A percentile compares a stretch with the other conserved stretches of the same genome.
Evolutionary conservation across 164 flowering plant species (phyloP).

Genomic region (Tetracentron sinense): DNA sequence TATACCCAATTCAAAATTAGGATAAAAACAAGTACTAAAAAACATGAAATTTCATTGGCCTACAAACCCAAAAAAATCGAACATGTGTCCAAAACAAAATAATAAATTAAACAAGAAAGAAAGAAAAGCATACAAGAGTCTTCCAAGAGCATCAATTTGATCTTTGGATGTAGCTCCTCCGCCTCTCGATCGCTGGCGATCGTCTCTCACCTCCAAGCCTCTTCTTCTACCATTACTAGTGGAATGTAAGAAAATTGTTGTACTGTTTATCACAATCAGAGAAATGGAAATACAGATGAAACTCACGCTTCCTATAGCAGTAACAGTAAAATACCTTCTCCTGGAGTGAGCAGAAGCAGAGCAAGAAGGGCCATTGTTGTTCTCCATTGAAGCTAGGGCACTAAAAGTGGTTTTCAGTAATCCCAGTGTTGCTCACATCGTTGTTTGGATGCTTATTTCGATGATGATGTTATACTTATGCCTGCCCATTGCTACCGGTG

Average conservation of each 20-base stretch:
- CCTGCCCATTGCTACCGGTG: no score
- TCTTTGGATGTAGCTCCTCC: conserved; percentile 26
- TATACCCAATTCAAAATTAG: background rate
- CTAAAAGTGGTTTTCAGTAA: background rate
- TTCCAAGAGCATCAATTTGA: conserved; percentile 35
- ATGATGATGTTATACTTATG: no score
- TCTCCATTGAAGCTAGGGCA: conserved; percentile 20
- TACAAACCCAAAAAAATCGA: background rate
- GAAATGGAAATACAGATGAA: background rate
- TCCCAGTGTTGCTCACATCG: no score
- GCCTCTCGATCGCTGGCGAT: conserved; percentile 29
- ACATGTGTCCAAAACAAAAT: no score
- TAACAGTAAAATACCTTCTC: conserved; percentile 34
- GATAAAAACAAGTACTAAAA: background rate
- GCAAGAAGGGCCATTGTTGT: conserved; percentile 18
- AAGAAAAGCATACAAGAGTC: conserved; percentile 25
- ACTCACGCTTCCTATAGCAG: no score
- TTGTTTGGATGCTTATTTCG: no score
- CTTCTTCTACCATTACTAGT: conserved; percentile 19
- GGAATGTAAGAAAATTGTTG: background rate
- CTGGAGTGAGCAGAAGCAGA: conserved; percentile 33
- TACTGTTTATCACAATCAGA: background rate
- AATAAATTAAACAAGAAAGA: background rate
- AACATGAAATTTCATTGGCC: background rate
- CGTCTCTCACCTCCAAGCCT: conserved; percentile 25